A percentile compares a stretch with the other conserved stretches of the same genome.
phyloP scores from a whole-genome alignment of 2,329 filamentous ascomycete species.

The Xylariaceae sp. region DNA sequence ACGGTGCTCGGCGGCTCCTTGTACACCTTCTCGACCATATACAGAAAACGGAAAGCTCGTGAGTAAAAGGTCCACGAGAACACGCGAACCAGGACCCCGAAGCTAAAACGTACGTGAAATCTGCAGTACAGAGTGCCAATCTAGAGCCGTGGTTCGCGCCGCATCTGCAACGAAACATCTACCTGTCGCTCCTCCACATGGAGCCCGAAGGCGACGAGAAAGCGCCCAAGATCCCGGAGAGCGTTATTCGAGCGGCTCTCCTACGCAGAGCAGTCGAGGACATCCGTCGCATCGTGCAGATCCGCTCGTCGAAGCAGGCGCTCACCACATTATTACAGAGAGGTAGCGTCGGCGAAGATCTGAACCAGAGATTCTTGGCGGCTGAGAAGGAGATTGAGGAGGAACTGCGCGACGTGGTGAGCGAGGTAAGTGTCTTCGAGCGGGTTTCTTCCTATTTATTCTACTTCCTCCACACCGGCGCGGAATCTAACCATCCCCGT shows the following conservation, averaged over 20 bases:
- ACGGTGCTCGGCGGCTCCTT: constrained; percentile 82
- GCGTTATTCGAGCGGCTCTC: constrained; percentile 80
- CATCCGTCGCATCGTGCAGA: constrained; percentile 83
- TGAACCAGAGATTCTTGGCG: constrained; percentile 86
- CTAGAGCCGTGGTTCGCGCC: constrained; percentile 92
- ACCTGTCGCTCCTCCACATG: constrained; percentile 85
- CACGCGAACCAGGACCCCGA: not conserved
- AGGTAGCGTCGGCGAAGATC: constrained; percentile 90
- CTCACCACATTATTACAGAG: constrained; percentile 78
- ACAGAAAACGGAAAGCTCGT: constrained; percentile 87
- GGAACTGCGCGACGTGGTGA: constrained; percentile 88
- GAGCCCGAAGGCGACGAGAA: constrained; percentile 63
- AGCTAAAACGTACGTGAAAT: not conserved
- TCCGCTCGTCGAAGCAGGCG: constrained; percentile 84
- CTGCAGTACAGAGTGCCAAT: constrained; percentile 68
- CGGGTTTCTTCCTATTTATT: not conserved
- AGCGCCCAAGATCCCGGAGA: constrained; percentile 68
- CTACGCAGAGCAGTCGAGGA: constrained; percentile 87
- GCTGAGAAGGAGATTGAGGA: constrained; percentile 98
- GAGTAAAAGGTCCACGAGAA: constrained; percentile 35
- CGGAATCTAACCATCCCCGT: constrained; percentile 1
- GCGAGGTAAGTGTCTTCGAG: constrained; percentile 60
- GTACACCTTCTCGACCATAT: constrained; percentile 86
- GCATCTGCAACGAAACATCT: constrained; percentile 89
- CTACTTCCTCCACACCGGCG: not conserved